A percentile compares a stretch with the other conserved stretches of the same genome.
Evolutionary conservation across 1,284 basidiomycete species (phyloP).

Genomic region (Golubevia sp.): DNA sequence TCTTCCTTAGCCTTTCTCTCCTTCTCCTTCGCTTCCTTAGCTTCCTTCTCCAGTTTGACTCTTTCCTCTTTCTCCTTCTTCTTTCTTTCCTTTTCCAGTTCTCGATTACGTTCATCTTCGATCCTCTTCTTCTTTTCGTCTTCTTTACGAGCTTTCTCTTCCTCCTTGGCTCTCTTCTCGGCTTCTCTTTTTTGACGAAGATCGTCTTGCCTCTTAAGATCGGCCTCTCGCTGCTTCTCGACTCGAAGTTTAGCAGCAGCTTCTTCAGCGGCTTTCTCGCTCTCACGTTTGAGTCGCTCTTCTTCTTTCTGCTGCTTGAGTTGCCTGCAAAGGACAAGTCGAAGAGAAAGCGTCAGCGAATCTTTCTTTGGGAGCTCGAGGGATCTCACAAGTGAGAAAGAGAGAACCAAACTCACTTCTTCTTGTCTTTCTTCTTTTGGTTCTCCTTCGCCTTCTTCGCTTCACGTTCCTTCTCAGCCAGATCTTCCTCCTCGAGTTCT

Average conservation of each 20-base stretch:
- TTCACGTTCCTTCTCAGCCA: slow-evolving; percentile 77
- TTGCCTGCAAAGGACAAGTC: slow-evolving; percentile 9
- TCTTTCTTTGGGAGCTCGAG: too few species aligned
- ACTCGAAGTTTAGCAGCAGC: slow-evolving; percentile 34
- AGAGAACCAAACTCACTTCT: slow-evolving; percentile 69
- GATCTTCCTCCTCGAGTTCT: slow-evolving; percentile 87
- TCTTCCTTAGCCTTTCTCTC: slow-evolving; percentile 26
- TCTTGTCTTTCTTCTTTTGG: slow-evolving; percentile 99
- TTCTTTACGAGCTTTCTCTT: slow-evolving; percentile 39
- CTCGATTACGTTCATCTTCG: slow-evolving; percentile 39
- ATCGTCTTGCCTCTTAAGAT: slow-evolving; percentile 39
- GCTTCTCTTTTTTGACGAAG: slow-evolving; percentile 9
- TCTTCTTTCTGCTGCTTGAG: slow-evolving; percentile 49
- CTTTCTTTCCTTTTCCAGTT: slow-evolving; percentile 45
- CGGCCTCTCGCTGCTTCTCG: slow-evolving; percentile 44
- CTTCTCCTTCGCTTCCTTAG: slow-evolving; percentile 29
- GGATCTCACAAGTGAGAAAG: neutral
- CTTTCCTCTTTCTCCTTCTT: slow-evolving; percentile 41
- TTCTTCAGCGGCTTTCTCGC: slow-evolving; percentile 45
- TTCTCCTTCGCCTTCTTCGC: slow-evolving; percentile 93
- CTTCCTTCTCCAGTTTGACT: slow-evolving; percentile 22
- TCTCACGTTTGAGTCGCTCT: slow-evolving; percentile 40
- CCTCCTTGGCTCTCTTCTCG: slow-evolving; percentile 20
- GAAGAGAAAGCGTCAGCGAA: neutral
- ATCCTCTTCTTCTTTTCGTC: slow-evolving; percentile 43